Base-by-base conservation (phyloP, 1,284 basidiomycete species). In the Afroboletus lepidellus region DNA sequence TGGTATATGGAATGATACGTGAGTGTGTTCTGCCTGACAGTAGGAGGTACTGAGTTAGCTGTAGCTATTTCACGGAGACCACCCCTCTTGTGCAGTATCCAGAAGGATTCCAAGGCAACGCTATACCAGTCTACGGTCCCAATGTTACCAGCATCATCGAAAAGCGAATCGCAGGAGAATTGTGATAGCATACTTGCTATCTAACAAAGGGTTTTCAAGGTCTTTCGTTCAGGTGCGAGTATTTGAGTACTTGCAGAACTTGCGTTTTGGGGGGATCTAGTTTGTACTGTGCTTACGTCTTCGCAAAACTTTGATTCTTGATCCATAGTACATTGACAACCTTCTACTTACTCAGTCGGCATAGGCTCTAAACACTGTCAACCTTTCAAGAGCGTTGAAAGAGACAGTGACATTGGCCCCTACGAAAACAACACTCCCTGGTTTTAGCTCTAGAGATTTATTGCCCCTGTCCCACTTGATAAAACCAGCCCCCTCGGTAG, bases 391-490 rank as follows among this genome's bases (percentile, higher is more conserved):
- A 12, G 66, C 50, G 7, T 25, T 34, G 48, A 72, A 70, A 18
- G 59, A 55, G 36, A 93, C 70, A 55, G 74, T 74, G 3, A 78
- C 76, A 9, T 78, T 83, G 3, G 94, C 91, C n/a, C 85, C 92
- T 23, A 98, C 71, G 62, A 98, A 98, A 55, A 90, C 74, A 27
- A 94, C 92, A 55, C 88, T 85, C 8, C 96, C 97, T 44, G 78
- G 70, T 29, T 70, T 68, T 13, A 94, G 59, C 15, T 76, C 69
- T 48, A 89, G 53, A 25, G 66, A 65, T 45, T 72, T 71, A 38
- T 63, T 64, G 32, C 60, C 70, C 24, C 55, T 66, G 12, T 62
- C 73, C 77, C 79, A 85, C 27, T 56, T 62, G n/a, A 85, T 64
- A 18, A 55, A 64, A 0, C 90, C 94, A 1, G 65, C 69, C 0